Conservation (phyloP, 2,329 filamentous ascomycete genomes). For the Ophiostoma ips region DNA sequence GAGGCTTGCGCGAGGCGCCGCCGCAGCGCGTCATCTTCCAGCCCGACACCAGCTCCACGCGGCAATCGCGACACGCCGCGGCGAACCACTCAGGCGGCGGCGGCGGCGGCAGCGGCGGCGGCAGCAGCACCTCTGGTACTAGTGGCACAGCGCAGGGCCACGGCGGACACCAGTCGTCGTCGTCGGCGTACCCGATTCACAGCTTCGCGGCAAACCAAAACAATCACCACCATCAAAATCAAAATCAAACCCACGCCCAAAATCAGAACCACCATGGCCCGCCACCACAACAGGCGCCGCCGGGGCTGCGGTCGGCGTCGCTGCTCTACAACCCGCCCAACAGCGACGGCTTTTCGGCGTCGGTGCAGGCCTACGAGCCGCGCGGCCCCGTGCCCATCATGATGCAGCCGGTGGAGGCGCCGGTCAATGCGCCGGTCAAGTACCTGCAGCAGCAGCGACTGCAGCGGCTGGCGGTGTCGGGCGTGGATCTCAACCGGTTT, state of each 20-base stretch:
- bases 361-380: constrained; percentile 59
- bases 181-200: constrained; percentile 8
- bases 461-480: constrained; percentile 23
- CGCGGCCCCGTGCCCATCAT: constrained; percentile 42
- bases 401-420: constrained; percentile 61
- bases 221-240: constrained; percentile 1
- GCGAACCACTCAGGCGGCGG: constrained; percentile 25
- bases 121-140: too few species aligned
- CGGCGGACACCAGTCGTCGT: constrained; percentile 12
- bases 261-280: too few species aligned
- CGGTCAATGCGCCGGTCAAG: constrained; percentile 56
- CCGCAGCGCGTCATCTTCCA: constrained; percentile 76
- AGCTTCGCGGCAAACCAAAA: constrained; percentile 3
- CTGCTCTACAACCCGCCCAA: constrained; percentile 38
- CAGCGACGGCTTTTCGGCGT: constrained; percentile 41
- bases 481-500: constrained; percentile 39
- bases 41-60: constrained; percentile 54
- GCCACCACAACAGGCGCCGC: constrained; percentile 13
- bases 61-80: constrained; percentile 46
- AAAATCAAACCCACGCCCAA: too few species aligned
- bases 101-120: too few species aligned
- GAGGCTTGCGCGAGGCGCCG: constrained; percentile 66
- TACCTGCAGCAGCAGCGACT: constrained; percentile 46
- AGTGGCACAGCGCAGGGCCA: too few species aligned
- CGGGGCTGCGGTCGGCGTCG: background rate